These are phyloP conservation scores for Cercophora scortea DNA, from an alignment of 495 filamentous ascomycete genomes.

Conservation along the genomic window DNA sequence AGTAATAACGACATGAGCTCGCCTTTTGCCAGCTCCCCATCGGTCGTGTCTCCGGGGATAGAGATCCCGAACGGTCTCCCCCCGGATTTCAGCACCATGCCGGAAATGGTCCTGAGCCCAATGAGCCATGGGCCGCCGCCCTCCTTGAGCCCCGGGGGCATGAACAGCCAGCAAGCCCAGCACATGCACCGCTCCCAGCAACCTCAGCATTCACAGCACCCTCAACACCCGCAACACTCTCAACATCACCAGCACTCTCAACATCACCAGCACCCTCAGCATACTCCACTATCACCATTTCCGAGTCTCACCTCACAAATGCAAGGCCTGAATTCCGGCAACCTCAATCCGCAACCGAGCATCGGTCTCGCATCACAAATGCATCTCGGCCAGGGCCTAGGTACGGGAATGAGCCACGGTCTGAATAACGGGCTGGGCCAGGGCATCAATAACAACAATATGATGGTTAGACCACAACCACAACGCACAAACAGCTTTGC, in stretches of 20 bases:
- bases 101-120: slow-evolving; percentile 41
- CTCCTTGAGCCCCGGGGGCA: slow-evolving; percentile 19
- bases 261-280: slow-evolving; percentile 13
- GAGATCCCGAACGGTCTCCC: slow-evolving; percentile 26
- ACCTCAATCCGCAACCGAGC: slow-evolving; percentile 20
- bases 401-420: slow-evolving; percentile 19
- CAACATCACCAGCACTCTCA: slow-evolving; percentile 11
- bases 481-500: slow-evolving; percentile 36
- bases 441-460: slow-evolving; percentile 17
- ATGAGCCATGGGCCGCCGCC: slow-evolving; percentile 29
- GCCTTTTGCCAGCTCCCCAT: slow-evolving; percentile 36
- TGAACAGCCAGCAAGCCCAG: slow-evolving; percentile 27
- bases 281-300: slow-evolving; percentile 20
- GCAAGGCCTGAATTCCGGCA: slow-evolving; percentile 26
- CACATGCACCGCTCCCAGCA: slow-evolving; percentile 17
- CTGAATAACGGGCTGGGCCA: slow-evolving; percentile 15
- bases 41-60: slow-evolving; percentile 36
- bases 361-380: slow-evolving; percentile 17
- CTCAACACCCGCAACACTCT: background rate
- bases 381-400: slow-evolving; percentile 27
- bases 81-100: slow-evolving; percentile 32
- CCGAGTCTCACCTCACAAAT: slow-evolving; percentile 24
- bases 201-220: background rate
- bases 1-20: slow-evolving; percentile 35
- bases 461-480: slow-evolving; percentile 30